These are phyloP conservation scores for Coemansia sp. DNA, from an alignment of 192 early-diverging fungal genomes.

Conservation along the genomic window DNA sequence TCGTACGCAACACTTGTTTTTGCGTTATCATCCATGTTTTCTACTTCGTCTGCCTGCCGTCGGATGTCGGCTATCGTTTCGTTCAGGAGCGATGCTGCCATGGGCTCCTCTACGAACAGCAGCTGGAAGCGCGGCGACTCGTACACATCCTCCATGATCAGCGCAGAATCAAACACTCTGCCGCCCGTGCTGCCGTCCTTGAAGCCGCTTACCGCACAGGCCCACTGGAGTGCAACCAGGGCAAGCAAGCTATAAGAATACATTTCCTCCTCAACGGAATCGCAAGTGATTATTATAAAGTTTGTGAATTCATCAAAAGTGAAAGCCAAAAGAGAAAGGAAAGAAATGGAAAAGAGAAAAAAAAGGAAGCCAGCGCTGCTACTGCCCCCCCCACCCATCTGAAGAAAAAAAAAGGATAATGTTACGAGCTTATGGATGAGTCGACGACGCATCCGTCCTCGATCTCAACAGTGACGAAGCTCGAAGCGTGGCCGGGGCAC, in stretches of 20 bases:
- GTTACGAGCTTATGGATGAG: not conserved
- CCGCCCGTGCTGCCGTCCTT: not conserved
- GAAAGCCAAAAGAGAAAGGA: no score
- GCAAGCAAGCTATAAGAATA: not conserved
- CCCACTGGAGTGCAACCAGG: not conserved
- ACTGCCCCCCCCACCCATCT: no score
- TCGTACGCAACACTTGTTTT: slow-evolving; percentile 20
- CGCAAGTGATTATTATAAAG: no score
- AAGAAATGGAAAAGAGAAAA: not conserved
- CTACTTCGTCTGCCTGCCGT: not conserved
- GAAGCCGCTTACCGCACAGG: not conserved
- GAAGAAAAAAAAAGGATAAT: not conserved
- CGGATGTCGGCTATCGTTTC: slow-evolving; percentile 9
- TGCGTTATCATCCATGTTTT: not conserved
- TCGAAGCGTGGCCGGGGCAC: slow-evolving; percentile 16
- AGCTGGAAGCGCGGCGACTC: slow-evolving; percentile 37
- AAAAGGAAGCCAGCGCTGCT: no score
- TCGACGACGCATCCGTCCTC: not conserved
- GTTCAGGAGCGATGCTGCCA: slow-evolving; percentile 27
- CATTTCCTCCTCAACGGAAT: not conserved
- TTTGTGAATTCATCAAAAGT: no score
- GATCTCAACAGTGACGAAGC: slow-evolving; percentile 13
- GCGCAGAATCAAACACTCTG: slow-evolving; percentile 14
- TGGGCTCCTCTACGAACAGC: slow-evolving; percentile 16
- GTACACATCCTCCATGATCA: slow-evolving; percentile 39